Percentiles rank a stretch among this genome's conserved stretches.
phyloP scores from a whole-genome alignment of 345 rosid genomes.

The Trapa bicornis region DNA sequence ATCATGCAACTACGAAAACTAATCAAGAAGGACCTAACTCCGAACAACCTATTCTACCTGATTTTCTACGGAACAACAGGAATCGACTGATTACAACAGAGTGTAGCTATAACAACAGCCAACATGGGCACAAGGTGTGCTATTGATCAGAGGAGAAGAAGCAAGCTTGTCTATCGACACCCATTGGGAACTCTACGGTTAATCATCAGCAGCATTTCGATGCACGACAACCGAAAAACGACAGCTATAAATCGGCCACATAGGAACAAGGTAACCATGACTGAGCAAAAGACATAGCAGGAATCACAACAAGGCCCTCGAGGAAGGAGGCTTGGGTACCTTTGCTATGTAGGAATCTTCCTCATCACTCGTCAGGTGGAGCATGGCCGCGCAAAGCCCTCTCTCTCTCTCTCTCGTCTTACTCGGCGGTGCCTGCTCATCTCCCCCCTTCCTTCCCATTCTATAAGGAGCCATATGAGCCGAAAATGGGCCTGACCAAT shows the following conservation, averaged over 20 bases:
- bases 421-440: background rate
- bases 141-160: background rate
- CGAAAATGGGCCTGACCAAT: background rate
- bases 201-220: background rate
- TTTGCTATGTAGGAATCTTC: background rate
- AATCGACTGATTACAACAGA: background rate
- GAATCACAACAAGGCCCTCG: background rate
- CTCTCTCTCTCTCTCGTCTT: background rate
- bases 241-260: background rate
- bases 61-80: background rate
- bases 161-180: background rate
- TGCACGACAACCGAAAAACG: background rate
- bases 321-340: background rate
- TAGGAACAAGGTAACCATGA: background rate
- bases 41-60: background rate
- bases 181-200: background rate
- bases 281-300: background rate
- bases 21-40: background rate
- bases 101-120: background rate
- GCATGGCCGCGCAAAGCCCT: background rate
- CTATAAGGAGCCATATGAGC: background rate
- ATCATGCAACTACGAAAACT: background rate
- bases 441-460: background rate
- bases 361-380: background rate
- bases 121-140: background rate